phyloP scores from a whole-genome alignment of 2,329 filamentous ascomycete species.

The Chaetomium olivaceum region DNA sequence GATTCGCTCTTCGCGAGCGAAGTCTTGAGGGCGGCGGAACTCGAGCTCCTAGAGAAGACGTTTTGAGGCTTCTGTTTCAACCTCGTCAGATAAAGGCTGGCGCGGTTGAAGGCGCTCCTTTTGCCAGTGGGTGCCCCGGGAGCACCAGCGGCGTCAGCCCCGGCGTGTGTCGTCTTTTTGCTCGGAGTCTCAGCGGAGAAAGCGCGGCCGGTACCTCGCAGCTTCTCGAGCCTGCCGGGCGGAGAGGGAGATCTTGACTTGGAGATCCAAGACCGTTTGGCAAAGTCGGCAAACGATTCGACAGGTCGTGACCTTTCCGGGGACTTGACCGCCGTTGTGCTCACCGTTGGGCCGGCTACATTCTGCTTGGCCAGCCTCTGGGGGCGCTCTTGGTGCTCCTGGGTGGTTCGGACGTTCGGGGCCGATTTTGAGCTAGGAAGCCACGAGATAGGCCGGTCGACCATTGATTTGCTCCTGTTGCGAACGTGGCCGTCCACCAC shows the following conservation, averaged over 20 bases:
- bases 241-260: conserved; percentile 53
- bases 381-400: conserved; percentile 30
- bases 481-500: conserved; percentile 39
- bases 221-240: conserved; percentile 36
- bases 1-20: conserved; percentile 26
- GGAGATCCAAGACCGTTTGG: conserved; percentile 54
- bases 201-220: conserved; percentile 29
- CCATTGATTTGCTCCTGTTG: conserved; percentile 50
- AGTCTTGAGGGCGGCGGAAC: conserved; percentile 30
- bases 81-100: conserved; percentile 52
- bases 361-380: conserved; percentile 28
- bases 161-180: conserved; percentile 33
- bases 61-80: conserved; percentile 51
- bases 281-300: conserved; percentile 52
- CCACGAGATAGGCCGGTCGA: conserved; percentile 56
- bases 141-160: conserved; percentile 33
- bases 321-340: conserved; percentile 32
- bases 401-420: conserved; percentile 39
- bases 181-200: conserved; percentile 25
- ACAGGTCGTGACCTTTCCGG: conserved; percentile 43
- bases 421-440: conserved; percentile 49
- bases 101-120: conserved; percentile 45
- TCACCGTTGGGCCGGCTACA: conserved; percentile 25
- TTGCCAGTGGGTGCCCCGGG: conserved; percentile 35
- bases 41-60: conserved; percentile 44